Evolutionary conservation across 768 basidiomycete genomes (phyloP), one percentile per base, ranked within the genome.

Genomic region (Rhodocollybia butyracea): DNA sequence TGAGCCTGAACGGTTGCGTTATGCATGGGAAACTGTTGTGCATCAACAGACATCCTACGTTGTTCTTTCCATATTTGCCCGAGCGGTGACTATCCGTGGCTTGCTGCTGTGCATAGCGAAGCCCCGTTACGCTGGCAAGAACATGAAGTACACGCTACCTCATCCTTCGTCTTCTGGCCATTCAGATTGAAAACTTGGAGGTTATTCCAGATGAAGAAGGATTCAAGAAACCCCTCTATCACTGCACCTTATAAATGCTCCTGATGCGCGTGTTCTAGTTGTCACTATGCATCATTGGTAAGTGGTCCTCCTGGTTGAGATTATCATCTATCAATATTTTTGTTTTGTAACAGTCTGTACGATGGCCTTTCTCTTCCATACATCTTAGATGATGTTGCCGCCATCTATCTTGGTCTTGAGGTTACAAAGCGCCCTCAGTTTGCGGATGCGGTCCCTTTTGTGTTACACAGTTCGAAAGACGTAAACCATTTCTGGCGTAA

Each of bases 231-330:
- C 54, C 54, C 54, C 45, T 12, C 19, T 46, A 12, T 47, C 54
- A n/a, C 32, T 55, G 17, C 54, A 47, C 29, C 45, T 55, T 21
- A 46, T 55, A 13, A 32, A 27, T 30, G 54, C 45, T 27, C 54
- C 54, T 22, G 45, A 55, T 34, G 24, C 32, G 26, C 29, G 41
- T 17, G 53, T 54, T 13, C 30, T 54, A 15, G 46, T 54, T 27
- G 32, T 45, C 19, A 13, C 36, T 32, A 55, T 55, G 32, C 54
- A 55, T 55, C 54, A 55, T 46, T 46, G 54, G 54, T 55, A 21
- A 12, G 30, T n/a, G n/a, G n/a, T n/a, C n/a, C n/a, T n/a, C n/a
- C n/a, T 46, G 29, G 12, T 46, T 55, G 22, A 31, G 3, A n/a
- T 32, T 27, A 46, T 34, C 15, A 4, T 15, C 21, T 46, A 5